Conservation (phyloP, 257 asterid species). For the Nicotiana noctiflora region DNA sequence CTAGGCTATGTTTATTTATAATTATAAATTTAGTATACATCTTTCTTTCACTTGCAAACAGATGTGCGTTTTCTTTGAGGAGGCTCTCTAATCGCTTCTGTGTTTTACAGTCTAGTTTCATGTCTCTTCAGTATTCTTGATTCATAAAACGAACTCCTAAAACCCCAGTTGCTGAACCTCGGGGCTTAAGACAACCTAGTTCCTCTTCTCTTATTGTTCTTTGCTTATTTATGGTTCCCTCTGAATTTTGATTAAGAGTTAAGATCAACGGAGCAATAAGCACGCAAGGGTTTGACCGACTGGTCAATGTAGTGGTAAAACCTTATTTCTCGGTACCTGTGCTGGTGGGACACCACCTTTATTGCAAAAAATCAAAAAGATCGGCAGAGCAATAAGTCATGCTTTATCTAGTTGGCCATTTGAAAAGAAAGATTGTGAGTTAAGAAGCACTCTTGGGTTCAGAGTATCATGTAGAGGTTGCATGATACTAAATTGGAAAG, state of each 20-base stretch:
- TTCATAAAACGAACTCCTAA: background rate
- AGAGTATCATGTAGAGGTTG: background rate
- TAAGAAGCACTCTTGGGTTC: background rate
- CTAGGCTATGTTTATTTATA: background rate
- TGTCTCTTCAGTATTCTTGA: background rate
- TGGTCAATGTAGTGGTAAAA: background rate
- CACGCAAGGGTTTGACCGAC: background rate
- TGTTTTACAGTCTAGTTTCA: background rate
- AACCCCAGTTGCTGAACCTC: background rate
- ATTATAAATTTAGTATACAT: background rate
- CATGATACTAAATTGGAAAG: background rate
- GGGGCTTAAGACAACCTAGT: background rate
- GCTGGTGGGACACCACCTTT: background rate
- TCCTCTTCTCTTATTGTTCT: background rate
- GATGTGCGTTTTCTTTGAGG: background rate
- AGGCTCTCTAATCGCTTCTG: background rate
- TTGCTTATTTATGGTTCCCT: background rate
- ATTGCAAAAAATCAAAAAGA: background rate
- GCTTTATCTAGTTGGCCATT: background rate
- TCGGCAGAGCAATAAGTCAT: background rate
- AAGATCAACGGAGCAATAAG: background rate
- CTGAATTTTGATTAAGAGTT: background rate
- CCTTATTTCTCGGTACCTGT: background rate
- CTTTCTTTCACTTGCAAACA: background rate
- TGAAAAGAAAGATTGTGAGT: background rate